These are phyloP conservation scores for Entomortierella lignicola DNA, from an alignment of 192 early-diverging fungal species.

Conservation along the genomic window DNA sequence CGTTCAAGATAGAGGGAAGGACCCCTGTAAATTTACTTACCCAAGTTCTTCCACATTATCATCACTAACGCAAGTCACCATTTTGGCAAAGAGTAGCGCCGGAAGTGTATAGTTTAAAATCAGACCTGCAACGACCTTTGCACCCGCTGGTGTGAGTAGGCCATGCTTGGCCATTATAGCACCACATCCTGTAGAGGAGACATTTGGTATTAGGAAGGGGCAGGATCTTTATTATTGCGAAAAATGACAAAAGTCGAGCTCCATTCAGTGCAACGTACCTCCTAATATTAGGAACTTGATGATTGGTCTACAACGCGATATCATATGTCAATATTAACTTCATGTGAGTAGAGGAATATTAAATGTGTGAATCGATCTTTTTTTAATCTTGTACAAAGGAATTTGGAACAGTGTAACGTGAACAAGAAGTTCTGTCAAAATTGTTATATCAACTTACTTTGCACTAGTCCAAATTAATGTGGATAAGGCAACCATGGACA, in stretches of 20 bases:
- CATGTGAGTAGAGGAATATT: not conserved
- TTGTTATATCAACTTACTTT: constrained; percentile 10
- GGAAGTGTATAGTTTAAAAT: constrained; percentile 49
- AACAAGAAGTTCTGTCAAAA: no score
- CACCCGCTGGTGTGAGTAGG: constrained; percentile 38
- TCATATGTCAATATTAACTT: not conserved
- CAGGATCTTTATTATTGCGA: not conserved
- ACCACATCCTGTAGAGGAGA: constrained; percentile 30
- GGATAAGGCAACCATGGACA: constrained; percentile 25
- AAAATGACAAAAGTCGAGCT: not conserved
- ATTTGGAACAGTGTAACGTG: no score
- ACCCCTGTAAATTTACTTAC: constrained; percentile 10
- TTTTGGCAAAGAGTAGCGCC: constrained; percentile 48
- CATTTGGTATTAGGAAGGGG: not conserved
- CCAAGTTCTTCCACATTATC: constrained; percentile 27
- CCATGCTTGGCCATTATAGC: constrained; percentile 50
- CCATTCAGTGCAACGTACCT: constrained; percentile 30
- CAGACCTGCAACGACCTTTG: constrained; percentile 42
- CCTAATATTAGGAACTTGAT: constrained; percentile 46
- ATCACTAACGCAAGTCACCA: constrained; percentile 29
- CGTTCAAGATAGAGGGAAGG: no score
- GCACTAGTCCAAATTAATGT: constrained; percentile 28
- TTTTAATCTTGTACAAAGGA: no score
- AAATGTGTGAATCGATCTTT: not conserved
- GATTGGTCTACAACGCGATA: constrained; percentile 23